Conservation (phyloP, 305 asterid species). For the Fraxinus angustifolia region DNA sequence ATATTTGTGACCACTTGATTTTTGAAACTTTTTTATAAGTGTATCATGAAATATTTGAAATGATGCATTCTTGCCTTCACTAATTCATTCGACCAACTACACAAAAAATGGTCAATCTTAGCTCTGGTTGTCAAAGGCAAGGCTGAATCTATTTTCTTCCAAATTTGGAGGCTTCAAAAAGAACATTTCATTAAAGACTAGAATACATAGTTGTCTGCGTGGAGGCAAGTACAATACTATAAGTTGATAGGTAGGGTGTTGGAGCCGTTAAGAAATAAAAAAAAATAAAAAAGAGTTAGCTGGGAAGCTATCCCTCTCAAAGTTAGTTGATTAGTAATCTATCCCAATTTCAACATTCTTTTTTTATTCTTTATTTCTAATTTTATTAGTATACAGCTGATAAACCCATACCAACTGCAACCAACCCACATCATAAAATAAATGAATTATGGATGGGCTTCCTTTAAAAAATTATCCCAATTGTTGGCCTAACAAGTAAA, state of each 20-base stretch:
- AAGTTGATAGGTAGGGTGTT: background rate
- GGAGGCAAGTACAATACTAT: background rate
- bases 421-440: background rate
- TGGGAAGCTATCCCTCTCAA: background rate
- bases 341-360: background rate
- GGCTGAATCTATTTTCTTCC: background rate
- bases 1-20: background rate
- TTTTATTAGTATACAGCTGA: background rate
- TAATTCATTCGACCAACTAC: background rate
- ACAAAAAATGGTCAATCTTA: background rate
- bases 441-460: background rate
- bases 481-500: background rate
- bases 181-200: background rate
- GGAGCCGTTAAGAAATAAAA: background rate
- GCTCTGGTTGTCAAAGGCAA: background rate
- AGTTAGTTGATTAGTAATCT: background rate
- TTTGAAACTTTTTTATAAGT: background rate
- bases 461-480: background rate
- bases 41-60: background rate
- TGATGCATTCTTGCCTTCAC: background rate
- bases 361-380: background rate
- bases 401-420: background rate
- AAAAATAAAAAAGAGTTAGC: background rate
- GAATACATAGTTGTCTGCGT: background rate
- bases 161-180: background rate